These are phyloP conservation scores for Yarrowia divulgata DNA, from an alignment of 805 yeast genomes.

Conservation along the genomic window DNA sequence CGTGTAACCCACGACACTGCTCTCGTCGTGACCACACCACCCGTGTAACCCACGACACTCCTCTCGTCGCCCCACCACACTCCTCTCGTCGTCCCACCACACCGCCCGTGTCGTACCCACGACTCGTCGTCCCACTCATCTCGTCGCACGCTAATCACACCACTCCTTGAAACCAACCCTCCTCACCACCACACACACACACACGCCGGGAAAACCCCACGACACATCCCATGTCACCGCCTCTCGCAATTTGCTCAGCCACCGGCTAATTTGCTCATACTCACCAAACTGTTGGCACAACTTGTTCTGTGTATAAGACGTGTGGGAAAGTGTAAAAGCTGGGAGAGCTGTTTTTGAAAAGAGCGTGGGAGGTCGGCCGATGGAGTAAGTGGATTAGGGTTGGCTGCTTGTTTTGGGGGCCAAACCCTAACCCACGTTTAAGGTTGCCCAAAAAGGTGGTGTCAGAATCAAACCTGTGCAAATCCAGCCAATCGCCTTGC, in stretches of 20 bases:
- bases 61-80: too few species aligned
- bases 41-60: too few species aligned
- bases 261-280: conserved; percentile 34
- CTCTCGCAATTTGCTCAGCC: conserved; percentile 26
- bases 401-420: neutral
- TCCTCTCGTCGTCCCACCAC: too few species aligned
- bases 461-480: conserved; percentile 22
- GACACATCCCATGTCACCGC: neutral
- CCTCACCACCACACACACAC: neutral
- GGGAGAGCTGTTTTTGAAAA: conserved; percentile 37
- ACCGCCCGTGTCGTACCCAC: too few species aligned
- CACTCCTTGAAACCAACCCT: too few species aligned
- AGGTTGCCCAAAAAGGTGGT: conserved; percentile 30
- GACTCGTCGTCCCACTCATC: too few species aligned
- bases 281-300: conserved; percentile 38
- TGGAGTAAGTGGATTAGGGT: conserved; percentile 18
- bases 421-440: neutral
- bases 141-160: too few species aligned
- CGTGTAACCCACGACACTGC: too few species aligned
- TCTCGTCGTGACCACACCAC: too few species aligned
- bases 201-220: neutral
- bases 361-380: conserved; percentile 19
- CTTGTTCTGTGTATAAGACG: conserved; percentile 38
- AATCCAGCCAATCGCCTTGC: conserved; percentile 35
- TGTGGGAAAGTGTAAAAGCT: conserved; percentile 39